Evolutionary conservation across 306 rosid genomes (phyloP), one percentile per base, ranked within the genome.

Genomic region (Begonia peltatifolia): DNA sequence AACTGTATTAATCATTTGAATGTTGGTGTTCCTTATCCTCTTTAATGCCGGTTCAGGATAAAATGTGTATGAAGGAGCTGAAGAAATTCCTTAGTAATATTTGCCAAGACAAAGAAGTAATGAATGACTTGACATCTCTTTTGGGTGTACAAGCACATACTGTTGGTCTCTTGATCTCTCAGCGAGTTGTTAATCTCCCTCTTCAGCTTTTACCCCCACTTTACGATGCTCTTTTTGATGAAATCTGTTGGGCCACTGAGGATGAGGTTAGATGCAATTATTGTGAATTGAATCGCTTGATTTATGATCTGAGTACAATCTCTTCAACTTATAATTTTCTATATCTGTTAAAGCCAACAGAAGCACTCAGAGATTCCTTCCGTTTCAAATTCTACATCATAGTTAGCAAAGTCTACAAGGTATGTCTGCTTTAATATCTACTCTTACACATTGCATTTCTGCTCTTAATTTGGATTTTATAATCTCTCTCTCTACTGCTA

Each of bases 211-310:
- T 83, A 50, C 99, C 94, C 14, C 94, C 64, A 62, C 90, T 90
- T 60, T 90, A 86, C 54, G 84, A 70, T 53, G 85, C 79, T 43
- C 94, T 90, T 46, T 90, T 86, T 54, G 78, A 90, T 54, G 99
- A 90, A 79, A 73, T 90, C 46, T 76, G 72, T 0, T 83, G 94
- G 99, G 94, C 94, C 47, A 79, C 85, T 17, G 94, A 86, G 71
- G 99, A 90, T 61, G 99, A 90, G 88, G 95, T 90, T 68, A 76
- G 94, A 69, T 63, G 53, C 53, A 11, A 23, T 54, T 62, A 54
- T 54, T 65, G 44, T 51, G 11, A 47, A 63, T 60, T 42, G 68
- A 18, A 50, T 65, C 61, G 57, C 68, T 55, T 55, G 55, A 59
- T 58, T 9, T 58, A 25, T 46, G 13, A 30, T 57, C 44, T 59